phyloP scores from a whole-genome alignment of 2,329 filamentous ascomycete species.

The Coleophoma crateriformis region DNA sequence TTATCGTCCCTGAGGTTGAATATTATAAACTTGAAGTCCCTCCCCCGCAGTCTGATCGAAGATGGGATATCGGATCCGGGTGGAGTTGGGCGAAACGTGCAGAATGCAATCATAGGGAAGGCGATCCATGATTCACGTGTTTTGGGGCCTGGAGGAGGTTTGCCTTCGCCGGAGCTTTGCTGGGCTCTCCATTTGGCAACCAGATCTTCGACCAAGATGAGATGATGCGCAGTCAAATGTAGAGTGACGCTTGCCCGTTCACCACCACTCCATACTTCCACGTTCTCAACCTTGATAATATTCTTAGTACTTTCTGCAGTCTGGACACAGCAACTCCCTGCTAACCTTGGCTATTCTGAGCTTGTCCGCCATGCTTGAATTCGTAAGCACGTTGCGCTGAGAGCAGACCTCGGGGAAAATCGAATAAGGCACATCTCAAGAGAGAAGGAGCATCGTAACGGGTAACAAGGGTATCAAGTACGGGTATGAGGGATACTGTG shows the following conservation, averaged over 20 bases:
- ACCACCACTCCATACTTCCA: constrained; percentile 54
- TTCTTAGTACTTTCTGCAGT: constrained; percentile 6
- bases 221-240: constrained; percentile 58
- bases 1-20: constrained; percentile 78
- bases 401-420: too few species aligned
- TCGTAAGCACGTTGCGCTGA: too few species aligned
- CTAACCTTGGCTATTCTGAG: constrained; percentile 39
- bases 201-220: constrained; percentile 32
- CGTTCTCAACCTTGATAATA: constrained; percentile 47
- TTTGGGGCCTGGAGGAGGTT: constrained; percentile 33
- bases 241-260: constrained; percentile 51
- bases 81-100: constrained; percentile 70
- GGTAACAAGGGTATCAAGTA: too few species aligned
- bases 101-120: constrained; percentile 84
- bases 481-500: too few species aligned
- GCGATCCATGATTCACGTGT: constrained; percentile 84
- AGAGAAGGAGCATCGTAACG: too few species aligned
- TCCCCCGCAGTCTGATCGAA: constrained; percentile 80
- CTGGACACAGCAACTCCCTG: neutral
- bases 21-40: constrained; percentile 90
- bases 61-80: constrained; percentile 65
- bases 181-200: constrained; percentile 23
- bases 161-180: constrained; percentile 18
- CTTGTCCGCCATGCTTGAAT: constrained; percentile 30
- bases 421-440: too few species aligned